These are phyloP conservation scores for Cruciata laevipes DNA, from an alignment of 257 asterid species.

Conservation along the genomic window DNA sequence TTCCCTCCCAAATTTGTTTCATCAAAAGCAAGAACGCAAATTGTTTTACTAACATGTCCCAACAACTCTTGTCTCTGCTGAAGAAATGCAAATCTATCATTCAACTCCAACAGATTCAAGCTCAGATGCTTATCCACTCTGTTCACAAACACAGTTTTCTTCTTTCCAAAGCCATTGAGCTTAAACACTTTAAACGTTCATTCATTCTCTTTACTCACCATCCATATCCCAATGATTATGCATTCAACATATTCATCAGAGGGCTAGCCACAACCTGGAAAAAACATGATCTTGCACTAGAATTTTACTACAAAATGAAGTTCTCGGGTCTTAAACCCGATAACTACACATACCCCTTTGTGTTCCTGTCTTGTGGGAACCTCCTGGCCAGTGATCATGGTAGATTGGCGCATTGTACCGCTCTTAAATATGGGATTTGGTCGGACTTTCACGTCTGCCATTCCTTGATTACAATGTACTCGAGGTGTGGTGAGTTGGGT, in stretches of 20 bases:
- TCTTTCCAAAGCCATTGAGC: conserved; percentile 56
- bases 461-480: conserved; percentile 75
- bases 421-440: conserved; percentile 53
- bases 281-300: conserved; percentile 42
- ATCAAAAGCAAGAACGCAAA: not conserved
- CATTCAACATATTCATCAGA: conserved; percentile 73
- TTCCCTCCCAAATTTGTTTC: conserved; percentile 1
- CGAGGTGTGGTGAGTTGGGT: conserved; percentile 44
- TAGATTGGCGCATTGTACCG: conserved; percentile 48
- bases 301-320: conserved; percentile 52
- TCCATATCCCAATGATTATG: conserved; percentile 50
- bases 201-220: conserved; percentile 44
- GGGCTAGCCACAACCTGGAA: conserved; percentile 75
- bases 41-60: conserved; percentile 15
- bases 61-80: conserved; percentile 36
- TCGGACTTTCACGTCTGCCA: conserved; percentile 62
- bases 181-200: conserved; percentile 47
- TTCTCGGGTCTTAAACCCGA: conserved; percentile 48
- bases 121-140: conserved; percentile 55
- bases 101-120: conserved; percentile 58
- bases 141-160: conserved; percentile 58
- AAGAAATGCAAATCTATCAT: conserved; percentile 40
- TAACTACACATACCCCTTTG: conserved; percentile 80
- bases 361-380: conserved; percentile 64
- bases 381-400: conserved; percentile 43